These are phyloP conservation scores for Arabidopsis suecica DNA, from an alignment of 345 rosid genomes.

Conservation along the genomic window DNA sequence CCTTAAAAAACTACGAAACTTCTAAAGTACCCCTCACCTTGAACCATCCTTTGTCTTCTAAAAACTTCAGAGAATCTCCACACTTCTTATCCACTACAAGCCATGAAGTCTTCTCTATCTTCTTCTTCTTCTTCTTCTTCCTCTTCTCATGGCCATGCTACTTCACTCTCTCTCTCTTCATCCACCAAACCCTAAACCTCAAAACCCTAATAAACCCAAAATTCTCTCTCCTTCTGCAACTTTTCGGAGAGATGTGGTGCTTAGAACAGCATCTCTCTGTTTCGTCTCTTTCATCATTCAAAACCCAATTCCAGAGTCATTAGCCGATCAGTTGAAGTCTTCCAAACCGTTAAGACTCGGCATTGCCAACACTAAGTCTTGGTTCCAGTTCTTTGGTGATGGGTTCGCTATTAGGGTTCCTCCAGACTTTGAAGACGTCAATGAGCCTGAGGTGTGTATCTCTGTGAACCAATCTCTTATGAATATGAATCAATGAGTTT, in stretches of 20 bases:
- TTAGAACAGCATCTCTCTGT: conserved; percentile 55
- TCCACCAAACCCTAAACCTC: conserved; percentile 47
- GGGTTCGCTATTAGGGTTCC: conserved; percentile 90
- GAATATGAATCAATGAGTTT: background rate
- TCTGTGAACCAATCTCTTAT: background rate
- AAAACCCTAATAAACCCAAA: conserved; percentile 31
- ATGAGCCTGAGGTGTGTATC: conserved; percentile 78
- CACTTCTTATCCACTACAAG: conserved; percentile 40
- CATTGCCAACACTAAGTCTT: conserved; percentile 76
- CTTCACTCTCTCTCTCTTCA: conserved; percentile 55
- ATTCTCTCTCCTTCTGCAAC: conserved; percentile 30
- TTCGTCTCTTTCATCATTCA: conserved; percentile 49
- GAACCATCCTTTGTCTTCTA: conserved; percentile 14
- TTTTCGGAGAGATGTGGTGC: conserved; percentile 61
- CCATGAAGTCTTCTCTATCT: conserved; percentile 34
- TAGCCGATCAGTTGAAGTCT: conserved; percentile 61
- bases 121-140: conserved; percentile 26
- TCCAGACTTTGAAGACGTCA: conserved; percentile 82
- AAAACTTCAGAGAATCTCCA: background rate
- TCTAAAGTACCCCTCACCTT: conserved; percentile 16
- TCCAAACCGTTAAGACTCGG: conserved; percentile 55
- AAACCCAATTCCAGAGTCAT: conserved; percentile 54
- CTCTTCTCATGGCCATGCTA: conserved; percentile 68
- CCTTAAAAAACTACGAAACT: background rate
- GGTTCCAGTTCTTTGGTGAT: conserved; percentile 87